Conservation (phyloP, 495 filamentous ascomycete species). For the Penicillium goetzii region DNA sequence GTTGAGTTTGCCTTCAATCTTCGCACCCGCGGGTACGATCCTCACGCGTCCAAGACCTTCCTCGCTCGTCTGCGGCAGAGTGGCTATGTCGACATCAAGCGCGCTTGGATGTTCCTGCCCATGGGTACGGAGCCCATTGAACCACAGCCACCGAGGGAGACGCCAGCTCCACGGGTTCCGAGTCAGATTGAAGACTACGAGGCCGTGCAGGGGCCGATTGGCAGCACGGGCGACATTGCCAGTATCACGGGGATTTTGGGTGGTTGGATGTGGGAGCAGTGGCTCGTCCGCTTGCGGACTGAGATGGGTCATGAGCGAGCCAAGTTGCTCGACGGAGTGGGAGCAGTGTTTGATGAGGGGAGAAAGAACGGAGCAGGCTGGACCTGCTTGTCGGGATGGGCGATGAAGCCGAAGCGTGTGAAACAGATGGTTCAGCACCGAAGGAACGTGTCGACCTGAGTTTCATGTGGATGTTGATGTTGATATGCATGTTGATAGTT, state of each 20-base stretch:
- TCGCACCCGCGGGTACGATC: constrained; percentile 84
- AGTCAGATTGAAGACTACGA: constrained; percentile 54
- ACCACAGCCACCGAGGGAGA: constrained; percentile 49
- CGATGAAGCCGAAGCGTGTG: constrained; percentile 72
- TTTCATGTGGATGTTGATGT: neutral
- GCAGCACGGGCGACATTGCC: constrained; percentile 73
- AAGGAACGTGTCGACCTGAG: neutral
- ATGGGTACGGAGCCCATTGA: constrained; percentile 68
- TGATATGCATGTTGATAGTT: constrained; percentile 15
- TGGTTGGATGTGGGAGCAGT: constrained; percentile 94
- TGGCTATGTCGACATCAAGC: constrained; percentile 78
- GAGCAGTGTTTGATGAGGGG: constrained; percentile 82
- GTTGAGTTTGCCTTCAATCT: constrained; percentile 90
- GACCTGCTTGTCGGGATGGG: constrained; percentile 84
- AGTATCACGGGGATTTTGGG: constrained; percentile 80
- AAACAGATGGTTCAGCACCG: constrained; percentile 16
- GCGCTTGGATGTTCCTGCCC: constrained; percentile 88
- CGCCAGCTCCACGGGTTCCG: constrained; percentile 56
- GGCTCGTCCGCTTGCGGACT: constrained; percentile 83
- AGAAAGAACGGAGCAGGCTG: constrained; percentile 78
- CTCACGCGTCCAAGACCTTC: constrained; percentile 77
- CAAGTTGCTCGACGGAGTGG: constrained; percentile 74
- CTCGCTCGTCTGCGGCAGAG: constrained; percentile 70
- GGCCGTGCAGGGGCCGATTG: constrained; percentile 69
- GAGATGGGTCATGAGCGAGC: constrained; percentile 75